Evolutionary conservation across 2,329 filamentous ascomycete genomes (phyloP).

Genomic region (Scortechinia acanthostroma): DNA sequence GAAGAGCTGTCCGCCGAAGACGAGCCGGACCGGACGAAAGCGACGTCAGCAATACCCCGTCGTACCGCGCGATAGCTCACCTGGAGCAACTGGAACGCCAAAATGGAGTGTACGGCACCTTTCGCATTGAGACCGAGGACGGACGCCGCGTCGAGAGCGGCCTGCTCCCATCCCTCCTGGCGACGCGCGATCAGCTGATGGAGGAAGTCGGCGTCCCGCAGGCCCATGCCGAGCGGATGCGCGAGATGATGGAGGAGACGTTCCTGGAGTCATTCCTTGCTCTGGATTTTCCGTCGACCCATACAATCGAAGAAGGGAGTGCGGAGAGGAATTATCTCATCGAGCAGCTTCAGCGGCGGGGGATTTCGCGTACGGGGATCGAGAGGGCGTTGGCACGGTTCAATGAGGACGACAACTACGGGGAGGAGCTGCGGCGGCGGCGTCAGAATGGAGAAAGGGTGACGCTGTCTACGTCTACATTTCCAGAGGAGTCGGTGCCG

Average conservation of each 20-base stretch:
- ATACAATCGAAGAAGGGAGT: slow-evolving; percentile 19
- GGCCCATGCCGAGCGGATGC: slow-evolving; percentile 25
- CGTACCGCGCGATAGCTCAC: slow-evolving; percentile 23
- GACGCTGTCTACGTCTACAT: slow-evolving; percentile 10
- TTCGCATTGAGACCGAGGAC: slow-evolving; percentile 28
- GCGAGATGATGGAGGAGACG: slow-evolving; percentile 30
- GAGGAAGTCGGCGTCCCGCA: slow-evolving; percentile 23
- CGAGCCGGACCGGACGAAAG: slow-evolving; percentile 14
- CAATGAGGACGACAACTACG: slow-evolving; percentile 25
- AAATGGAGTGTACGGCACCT: slow-evolving; percentile 28
- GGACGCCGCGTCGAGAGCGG: slow-evolving; percentile 27
- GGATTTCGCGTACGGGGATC: slow-evolving; percentile 24
- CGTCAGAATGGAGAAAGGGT: slow-evolving; percentile 26
- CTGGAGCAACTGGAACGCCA: slow-evolving; percentile 26
- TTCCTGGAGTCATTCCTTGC: slow-evolving; percentile 30
- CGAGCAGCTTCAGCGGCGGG: slow-evolving; percentile 24
- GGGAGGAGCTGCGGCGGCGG: slow-evolving; percentile 23
- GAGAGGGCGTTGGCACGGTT: slow-evolving; percentile 23
- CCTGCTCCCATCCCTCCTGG: slow-evolving; percentile 27
- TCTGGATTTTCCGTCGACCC: slow-evolving; percentile 24
- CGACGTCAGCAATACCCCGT: slow-evolving; percentile 17
- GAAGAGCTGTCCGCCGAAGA: slow-evolving; percentile 25
- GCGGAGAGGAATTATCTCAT: slow-evolving; percentile 23
- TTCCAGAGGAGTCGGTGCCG: background rate
- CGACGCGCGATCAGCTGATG: slow-evolving; percentile 28